Conservation (phyloP, 2,329 filamentous ascomycete species). For the Colletotrichum aenigma region DNA sequence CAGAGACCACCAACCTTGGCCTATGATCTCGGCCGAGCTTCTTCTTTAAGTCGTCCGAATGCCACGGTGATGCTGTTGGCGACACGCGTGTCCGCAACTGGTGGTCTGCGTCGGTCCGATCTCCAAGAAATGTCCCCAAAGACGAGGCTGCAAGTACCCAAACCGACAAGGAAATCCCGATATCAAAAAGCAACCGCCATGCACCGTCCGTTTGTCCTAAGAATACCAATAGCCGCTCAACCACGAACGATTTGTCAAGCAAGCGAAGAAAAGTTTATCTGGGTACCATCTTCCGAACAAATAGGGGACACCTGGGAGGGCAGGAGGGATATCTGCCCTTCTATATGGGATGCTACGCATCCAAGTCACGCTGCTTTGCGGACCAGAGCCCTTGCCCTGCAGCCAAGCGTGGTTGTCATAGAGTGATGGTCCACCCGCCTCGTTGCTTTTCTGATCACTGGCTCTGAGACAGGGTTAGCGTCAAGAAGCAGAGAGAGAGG, state of each 20-base stretch:
- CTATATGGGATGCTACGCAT: slow-evolving; percentile 12
- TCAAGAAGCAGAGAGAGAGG: slow-evolving; percentile 3
- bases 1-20: background rate
- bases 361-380: background rate
- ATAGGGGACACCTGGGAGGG: background rate
- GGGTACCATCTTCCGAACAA: background rate
- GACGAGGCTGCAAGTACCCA: slow-evolving; percentile 16
- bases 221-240: slow-evolving; percentile 10
- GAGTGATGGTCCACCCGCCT: slow-evolving; percentile 16
- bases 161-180: slow-evolving; percentile 8
- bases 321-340: background rate
- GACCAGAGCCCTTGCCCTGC: slow-evolving; percentile 14
- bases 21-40: background rate
- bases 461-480: slow-evolving; percentile 21
- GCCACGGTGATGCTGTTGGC: background rate
- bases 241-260: background rate
- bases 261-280: slow-evolving; percentile 3
- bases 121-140: background rate
- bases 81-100: background rate
- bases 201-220: slow-evolving; percentile 18
- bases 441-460: slow-evolving; percentile 19
- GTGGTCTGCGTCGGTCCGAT: background rate
- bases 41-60: background rate
- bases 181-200: slow-evolving; percentile 15
- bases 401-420: slow-evolving; percentile 22